phyloP scores from a whole-genome alignment of 257 asterid species.

The Ocimum tenuiflorum region DNA sequence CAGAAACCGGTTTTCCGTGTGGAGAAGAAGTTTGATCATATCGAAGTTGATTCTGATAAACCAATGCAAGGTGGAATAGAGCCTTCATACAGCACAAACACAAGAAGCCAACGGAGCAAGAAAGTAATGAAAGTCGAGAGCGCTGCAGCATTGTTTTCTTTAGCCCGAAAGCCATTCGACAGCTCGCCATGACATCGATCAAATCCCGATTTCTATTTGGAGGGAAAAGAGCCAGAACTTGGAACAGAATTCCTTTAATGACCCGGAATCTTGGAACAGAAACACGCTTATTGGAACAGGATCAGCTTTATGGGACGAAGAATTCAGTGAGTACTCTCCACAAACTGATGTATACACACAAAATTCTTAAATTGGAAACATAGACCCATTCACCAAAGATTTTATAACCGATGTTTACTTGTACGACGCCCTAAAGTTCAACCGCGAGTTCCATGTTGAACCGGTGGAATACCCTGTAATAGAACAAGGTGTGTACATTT shows the following conservation, averaged over 20 bases:
- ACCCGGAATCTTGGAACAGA: conserved; percentile 28
- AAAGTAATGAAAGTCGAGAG: conserved; percentile 27
- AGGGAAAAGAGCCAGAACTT: conserved; percentile 28
- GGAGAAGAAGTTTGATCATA: neutral
- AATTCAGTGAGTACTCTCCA: conserved; percentile 17
- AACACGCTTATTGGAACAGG: conserved; percentile 29
- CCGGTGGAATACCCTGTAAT: conserved; percentile 54
- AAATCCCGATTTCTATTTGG: conserved; percentile 31
- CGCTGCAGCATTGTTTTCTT: conserved; percentile 29
- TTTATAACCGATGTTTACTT: conserved; percentile 37
- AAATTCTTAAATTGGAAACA: conserved; percentile 18
- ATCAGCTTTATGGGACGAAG: conserved; percentile 42
- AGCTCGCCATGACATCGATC: conserved; percentile 22
- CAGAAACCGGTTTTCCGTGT: conserved; percentile 20
- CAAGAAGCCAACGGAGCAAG: conserved; percentile 15
- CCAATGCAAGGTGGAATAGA: conserved; percentile 4
- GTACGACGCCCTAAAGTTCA: conserved; percentile 35
- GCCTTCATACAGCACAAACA: conserved; percentile 21
- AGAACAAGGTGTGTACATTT: conserved; percentile 62
- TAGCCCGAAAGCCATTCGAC: conserved; percentile 32
- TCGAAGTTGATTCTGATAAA: conserved; percentile 16
- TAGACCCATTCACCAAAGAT: conserved; percentile 36
- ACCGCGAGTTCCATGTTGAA: conserved; percentile 28
- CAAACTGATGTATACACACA: conserved; percentile 36
- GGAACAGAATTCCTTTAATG: conserved; percentile 31